phyloP scores from a whole-genome alignment of 2,329 filamentous ascomycete genomes.

The Penicillium sumatraense region DNA sequence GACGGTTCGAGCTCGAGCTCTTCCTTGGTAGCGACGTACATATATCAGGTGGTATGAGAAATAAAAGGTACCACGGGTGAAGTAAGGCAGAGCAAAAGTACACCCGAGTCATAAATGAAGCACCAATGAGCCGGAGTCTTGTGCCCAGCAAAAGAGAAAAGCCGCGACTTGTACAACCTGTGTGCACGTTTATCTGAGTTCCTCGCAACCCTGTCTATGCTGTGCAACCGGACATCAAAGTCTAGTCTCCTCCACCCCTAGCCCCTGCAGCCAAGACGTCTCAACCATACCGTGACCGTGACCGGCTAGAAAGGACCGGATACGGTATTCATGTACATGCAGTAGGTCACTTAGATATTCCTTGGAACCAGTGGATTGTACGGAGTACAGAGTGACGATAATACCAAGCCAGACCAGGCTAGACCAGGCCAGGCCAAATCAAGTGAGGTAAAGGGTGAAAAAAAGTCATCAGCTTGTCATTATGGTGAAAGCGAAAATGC shows the following conservation, averaged over 20 bases:
- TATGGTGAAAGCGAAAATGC: neutral
- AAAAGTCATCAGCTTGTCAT: neutral
- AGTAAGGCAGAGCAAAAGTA: constrained; percentile 3
- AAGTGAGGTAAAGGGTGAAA: neutral
- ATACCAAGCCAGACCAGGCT: neutral
- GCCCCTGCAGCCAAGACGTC: constrained; percentile 35
- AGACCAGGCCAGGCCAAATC: neutral
- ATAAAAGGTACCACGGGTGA: neutral
- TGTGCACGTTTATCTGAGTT: constrained; percentile 15
- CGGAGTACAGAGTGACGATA: neutral
- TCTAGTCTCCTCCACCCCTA: constrained; percentile 20
- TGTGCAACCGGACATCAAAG: constrained; percentile 6
- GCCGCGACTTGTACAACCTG: constrained; percentile 7
- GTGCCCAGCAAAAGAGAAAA: neutral
- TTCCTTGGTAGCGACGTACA: neutral
- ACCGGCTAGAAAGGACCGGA: neutral
- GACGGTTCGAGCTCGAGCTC: too few relatives aligned
- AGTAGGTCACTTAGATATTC: too few relatives aligned
- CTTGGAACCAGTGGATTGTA: too few relatives aligned
- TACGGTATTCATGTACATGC: neutral
- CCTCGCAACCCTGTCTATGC: constrained; percentile 7
- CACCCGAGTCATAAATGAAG: neutral
- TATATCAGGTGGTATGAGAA: neutral
- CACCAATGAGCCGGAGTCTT: neutral
- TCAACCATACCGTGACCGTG: neutral